Percentiles rank a stretch among this genome's conserved stretches.
phyloP scores from a whole-genome alignment of 179 eudicot species.

The Heliamphora pulchella region DNA sequence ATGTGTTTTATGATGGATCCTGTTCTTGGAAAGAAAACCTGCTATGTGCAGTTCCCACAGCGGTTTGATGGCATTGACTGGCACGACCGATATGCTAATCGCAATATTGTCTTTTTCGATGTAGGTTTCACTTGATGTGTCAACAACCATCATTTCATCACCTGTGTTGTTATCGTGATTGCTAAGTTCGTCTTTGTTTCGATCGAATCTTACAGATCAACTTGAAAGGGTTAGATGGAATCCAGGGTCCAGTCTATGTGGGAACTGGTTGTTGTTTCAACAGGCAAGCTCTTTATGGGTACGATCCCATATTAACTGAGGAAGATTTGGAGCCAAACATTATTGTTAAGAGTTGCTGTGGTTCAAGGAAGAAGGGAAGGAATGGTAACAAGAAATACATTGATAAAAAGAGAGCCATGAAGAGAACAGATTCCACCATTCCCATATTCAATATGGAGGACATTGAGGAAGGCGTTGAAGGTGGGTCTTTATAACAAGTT shows the following conservation, averaged over 20 bases:
- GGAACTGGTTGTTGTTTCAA: slow-evolving; percentile 94
- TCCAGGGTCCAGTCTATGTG: slow-evolving; percentile 91
- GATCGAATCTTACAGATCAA: slow-evolving; percentile 48
- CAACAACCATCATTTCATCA: background rate
- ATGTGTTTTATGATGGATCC: slow-evolving; percentile 98
- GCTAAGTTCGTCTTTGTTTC: background rate
- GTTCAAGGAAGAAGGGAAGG: slow-evolving; percentile 71
- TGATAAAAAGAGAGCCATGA: slow-evolving; percentile 56
- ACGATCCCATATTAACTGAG: slow-evolving; percentile 71
- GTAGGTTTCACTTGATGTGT: slow-evolving; percentile 34
- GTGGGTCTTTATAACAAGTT: slow-evolving; percentile 21
- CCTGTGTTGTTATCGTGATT: background rate
- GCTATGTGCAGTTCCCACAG: slow-evolving; percentile 89
- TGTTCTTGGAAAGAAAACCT: slow-evolving; percentile 58
- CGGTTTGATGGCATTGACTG: slow-evolving; percentile 82
- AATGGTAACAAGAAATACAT: slow-evolving; percentile 55
- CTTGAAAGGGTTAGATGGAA: slow-evolving; percentile 84
- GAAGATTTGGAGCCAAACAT: slow-evolving; percentile 87
- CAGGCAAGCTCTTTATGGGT: slow-evolving; percentile 82
- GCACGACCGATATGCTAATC: slow-evolving; percentile 87
- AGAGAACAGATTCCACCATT: slow-evolving; percentile 71
- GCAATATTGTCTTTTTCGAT: slow-evolving; percentile 83
- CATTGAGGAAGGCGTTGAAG: slow-evolving; percentile 81
- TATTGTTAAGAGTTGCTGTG: slow-evolving; percentile 69
- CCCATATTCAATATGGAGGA: slow-evolving; percentile 78